Conservation (phyloP, 768 basidiomycete species). For the Hysterangium stoloniferum region DNA sequence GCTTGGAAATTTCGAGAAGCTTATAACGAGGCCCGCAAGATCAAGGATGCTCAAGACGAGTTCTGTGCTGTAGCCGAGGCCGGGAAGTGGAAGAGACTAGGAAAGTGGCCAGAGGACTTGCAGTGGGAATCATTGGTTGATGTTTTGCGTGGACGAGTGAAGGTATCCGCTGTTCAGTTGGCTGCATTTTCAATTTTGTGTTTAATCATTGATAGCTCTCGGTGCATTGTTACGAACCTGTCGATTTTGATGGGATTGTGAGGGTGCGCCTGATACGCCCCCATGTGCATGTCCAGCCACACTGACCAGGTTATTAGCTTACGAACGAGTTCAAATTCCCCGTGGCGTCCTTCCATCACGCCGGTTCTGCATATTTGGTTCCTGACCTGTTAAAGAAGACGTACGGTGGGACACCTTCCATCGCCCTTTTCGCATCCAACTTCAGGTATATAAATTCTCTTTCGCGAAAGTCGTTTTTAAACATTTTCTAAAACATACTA, state of each 20-base stretch:
- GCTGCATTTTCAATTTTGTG: neutral
- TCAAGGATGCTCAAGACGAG: slow-evolving; percentile 61
- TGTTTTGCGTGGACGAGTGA: slow-evolving; percentile 80
- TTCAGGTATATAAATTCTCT: slow-evolving; percentile 36
- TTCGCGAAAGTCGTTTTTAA: neutral
- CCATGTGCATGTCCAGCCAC: neutral
- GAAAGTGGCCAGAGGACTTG: slow-evolving; percentile 56
- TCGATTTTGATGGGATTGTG: slow-evolving; percentile 63
- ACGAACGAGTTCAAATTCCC: slow-evolving; percentile 88
- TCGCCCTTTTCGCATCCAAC: slow-evolving; percentile 77
- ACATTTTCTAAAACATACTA: neutral
- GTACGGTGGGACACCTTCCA: slow-evolving; percentile 65
- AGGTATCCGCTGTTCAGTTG: slow-evolving; percentile 34
- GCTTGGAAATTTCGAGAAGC: slow-evolving; percentile 76
- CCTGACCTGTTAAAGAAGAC: slow-evolving; percentile 72
- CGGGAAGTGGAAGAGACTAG: slow-evolving; percentile 23
- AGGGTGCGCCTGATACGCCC: slow-evolving; percentile 37
- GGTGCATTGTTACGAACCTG: slow-evolving; percentile 64
- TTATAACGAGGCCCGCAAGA: slow-evolving; percentile 62
- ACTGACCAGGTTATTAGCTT: slow-evolving; percentile 35
- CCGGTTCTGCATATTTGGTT: slow-evolving; percentile 86
- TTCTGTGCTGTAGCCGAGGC: slow-evolving; percentile 59
- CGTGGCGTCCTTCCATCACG: slow-evolving; percentile 78
- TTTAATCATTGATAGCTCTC: slow-evolving; percentile 33
- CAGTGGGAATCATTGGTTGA: slow-evolving; percentile 78